These are phyloP conservation scores for Eucalyptus marginata DNA, from an alignment of 345 rosid species.

Conservation along the genomic window DNA sequence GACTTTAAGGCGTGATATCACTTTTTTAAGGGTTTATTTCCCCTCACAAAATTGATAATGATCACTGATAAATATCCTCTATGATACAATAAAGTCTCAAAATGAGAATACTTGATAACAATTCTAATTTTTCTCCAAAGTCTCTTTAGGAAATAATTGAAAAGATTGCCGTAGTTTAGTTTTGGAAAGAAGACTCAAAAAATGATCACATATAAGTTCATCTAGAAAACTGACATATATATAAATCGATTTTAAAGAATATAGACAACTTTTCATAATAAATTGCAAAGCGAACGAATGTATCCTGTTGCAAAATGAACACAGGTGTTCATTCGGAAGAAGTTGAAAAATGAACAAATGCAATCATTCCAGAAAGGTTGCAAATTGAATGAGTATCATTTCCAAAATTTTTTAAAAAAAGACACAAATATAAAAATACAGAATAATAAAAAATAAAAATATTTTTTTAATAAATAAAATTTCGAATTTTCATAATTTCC, in stretches of 20 bases:
- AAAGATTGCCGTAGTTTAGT: fast-evolving
- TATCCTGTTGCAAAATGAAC: no score
- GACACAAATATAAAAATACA: fast-evolving
- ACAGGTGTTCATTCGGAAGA: no score
- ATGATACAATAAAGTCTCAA: fast-evolving
- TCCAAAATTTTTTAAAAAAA: no score
- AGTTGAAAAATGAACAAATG: no score
- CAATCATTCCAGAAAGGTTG: fast-evolving
- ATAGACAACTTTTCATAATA: fast-evolving
- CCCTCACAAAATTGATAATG: fast-evolving
- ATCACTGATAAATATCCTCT: fast-evolving
- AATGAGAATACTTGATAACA: fast-evolving
- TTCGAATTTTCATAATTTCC: no score
- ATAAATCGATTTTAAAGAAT: no score
- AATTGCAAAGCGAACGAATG: no score
- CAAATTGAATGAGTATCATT: fast-evolving
- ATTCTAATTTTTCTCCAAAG: fast-evolving
- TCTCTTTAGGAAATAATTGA: fast-evolving
- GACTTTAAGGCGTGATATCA: fast-evolving
- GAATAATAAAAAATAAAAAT: no score
- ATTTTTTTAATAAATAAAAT: no score
- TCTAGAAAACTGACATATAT: no score
- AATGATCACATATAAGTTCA: no score
- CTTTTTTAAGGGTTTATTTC: no score
- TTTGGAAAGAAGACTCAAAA: fast-evolving